Conservation (phyloP, 345 rosid species). For the Stellera chamaejasme region DNA sequence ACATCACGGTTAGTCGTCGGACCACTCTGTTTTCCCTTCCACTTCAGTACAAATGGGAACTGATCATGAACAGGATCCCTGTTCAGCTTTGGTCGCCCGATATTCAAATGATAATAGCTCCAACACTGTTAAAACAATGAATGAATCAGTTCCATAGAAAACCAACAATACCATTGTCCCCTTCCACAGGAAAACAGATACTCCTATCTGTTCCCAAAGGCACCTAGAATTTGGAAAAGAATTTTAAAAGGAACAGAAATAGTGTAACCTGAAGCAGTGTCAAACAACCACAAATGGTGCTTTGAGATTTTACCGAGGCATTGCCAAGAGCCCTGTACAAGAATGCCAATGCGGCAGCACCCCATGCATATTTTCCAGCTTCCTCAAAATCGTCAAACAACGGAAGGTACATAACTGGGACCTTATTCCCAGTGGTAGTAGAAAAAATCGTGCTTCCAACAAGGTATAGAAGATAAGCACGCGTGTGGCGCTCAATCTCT, state of each 20-base stretch:
- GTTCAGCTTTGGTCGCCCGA: conserved; percentile 84
- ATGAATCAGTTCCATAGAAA: background rate
- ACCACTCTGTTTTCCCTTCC: conserved; percentile 97
- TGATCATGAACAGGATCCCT: conserved; percentile 71
- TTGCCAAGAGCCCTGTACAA: conserved; percentile 95
- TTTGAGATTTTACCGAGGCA: conserved; percentile 92
- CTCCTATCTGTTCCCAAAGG: background rate
- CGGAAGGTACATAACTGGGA: conserved; percentile 97
- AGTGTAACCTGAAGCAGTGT: conserved; percentile 74
- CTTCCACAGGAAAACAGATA: background rate
- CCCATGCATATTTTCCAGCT: conserved; percentile 87
- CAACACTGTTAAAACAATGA: conserved; percentile 56
- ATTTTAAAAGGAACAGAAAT: background rate
- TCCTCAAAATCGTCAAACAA: conserved; percentile 73
- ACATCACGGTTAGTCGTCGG: conserved; percentile 89
- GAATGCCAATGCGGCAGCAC: conserved; percentile 90
- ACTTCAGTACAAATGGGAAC: conserved; percentile 80
- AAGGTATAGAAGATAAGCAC: conserved; percentile 87
- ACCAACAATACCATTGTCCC: background rate
- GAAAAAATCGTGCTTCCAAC: conserved; percentile 94
- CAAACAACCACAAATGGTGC: conserved; percentile 95
- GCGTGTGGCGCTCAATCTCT: conserved; percentile 56
- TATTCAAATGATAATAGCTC: conserved; percentile 89
- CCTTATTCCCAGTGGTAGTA: conserved; percentile 93
- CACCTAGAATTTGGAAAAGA: conserved; percentile 1